Percentiles rank a stretch among this genome's conserved stretches.
Conservation (phyloP, 169 alveolate species). For the Cryptosporidium parvum region DNA sequence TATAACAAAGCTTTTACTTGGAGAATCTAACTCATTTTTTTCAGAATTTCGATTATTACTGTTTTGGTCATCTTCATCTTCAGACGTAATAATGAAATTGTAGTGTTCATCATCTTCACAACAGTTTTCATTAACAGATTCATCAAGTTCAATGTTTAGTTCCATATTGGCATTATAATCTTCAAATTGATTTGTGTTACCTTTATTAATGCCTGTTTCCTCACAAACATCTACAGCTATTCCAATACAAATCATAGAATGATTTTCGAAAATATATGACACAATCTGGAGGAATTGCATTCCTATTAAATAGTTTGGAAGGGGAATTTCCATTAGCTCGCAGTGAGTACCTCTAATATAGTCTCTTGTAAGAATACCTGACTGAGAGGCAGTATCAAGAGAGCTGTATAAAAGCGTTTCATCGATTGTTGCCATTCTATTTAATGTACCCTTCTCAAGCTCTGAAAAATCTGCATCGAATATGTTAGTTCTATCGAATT, state of each 20-base stretch:
- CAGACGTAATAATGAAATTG: conserved; percentile 43
- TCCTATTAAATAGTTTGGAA: conserved; percentile 26
- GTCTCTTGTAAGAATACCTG: conserved; percentile 36
- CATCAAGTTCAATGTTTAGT: conserved; percentile 9
- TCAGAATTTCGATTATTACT: not conserved
- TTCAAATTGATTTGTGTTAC: not conserved
- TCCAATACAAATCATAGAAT: conserved; percentile 62
- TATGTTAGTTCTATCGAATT: conserved; percentile 1
- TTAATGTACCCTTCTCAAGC: conserved; percentile 40
- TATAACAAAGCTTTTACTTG: not conserved
- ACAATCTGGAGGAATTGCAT: conserved; percentile 63
- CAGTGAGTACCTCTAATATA: conserved; percentile 55
- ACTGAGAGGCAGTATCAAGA: conserved; percentile 2
- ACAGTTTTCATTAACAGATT: not conserved
- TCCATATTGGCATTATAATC: not conserved
- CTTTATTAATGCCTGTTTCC: conserved; percentile 15
- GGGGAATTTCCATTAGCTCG: conserved; percentile 56
- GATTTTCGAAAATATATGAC: conserved; percentile 30
- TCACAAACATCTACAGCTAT: conserved; percentile 56
- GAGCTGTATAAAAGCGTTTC: not conserved
- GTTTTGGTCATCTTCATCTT: conserved; percentile 27
- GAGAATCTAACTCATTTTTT: not conserved
- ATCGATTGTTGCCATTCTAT: conserved; percentile 24
- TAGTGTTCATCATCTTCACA: conserved; percentile 22
- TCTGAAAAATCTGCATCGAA: conserved; percentile 31